A percentile compares a stretch with the other conserved stretches of the same genome.
Evolutionary conservation across 2,329 filamentous ascomycete species (phyloP).

Genomic region (Ophiostoma piceae): DNA sequence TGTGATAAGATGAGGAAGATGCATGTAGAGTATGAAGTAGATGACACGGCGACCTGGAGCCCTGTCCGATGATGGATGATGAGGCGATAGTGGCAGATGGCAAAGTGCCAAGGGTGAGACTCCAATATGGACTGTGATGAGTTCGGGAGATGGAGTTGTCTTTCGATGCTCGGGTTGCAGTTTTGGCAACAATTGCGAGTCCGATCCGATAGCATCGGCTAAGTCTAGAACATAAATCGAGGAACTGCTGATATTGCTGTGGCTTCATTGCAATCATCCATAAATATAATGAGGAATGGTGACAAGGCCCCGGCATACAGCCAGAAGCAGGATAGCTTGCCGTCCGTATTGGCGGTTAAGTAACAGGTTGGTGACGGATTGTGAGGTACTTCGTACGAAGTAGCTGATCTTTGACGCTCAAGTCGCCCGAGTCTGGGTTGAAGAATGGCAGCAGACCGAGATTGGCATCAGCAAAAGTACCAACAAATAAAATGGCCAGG

Average conservation of each 20-base stretch:
- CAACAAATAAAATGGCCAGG: neutral
- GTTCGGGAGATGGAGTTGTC: neutral
- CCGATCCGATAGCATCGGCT: neutral
- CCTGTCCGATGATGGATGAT: neutral
- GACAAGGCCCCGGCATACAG: neutral
- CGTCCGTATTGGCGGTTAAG: conserved; percentile 4
- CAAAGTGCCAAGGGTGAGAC: neutral
- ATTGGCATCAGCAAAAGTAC: neutral
- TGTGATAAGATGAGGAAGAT: neutral
- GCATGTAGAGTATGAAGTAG: no score
- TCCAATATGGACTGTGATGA: neutral
- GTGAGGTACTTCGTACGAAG: no score
- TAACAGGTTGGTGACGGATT: neutral
- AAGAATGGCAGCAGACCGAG: neutral
- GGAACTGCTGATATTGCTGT: neutral
- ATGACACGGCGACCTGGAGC: neutral
- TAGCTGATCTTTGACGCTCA: neutral
- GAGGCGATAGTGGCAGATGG: neutral
- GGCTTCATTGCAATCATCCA: neutral
- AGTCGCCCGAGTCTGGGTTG: neutral
- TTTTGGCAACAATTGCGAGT: neutral
- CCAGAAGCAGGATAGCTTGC: neutral
- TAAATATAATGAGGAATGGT: neutral
- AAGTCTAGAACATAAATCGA: neutral
- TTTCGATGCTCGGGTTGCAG: no score